A percentile compares a stretch with the other conserved stretches of the same genome.
phyloP scores from a whole-genome alignment of 805 yeast genomes.

The Ogataea corticis region DNA sequence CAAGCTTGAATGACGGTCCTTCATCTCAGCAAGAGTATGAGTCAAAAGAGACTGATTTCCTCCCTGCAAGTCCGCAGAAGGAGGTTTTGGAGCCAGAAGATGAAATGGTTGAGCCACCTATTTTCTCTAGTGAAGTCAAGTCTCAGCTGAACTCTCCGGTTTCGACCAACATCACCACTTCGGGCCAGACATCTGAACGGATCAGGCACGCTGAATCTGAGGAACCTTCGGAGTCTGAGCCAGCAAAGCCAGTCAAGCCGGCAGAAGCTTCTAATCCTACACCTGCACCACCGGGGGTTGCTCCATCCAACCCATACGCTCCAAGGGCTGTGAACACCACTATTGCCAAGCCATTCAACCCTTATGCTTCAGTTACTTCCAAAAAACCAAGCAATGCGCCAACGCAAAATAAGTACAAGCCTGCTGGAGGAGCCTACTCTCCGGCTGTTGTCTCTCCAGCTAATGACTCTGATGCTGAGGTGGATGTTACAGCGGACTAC shows the following conservation, averaged over 20 bases:
- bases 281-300: neutral
- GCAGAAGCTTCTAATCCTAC: neutral
- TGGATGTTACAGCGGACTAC: conserved; percentile 4
- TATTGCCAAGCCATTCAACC: conserved; percentile 19
- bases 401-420: conserved; percentile 16
- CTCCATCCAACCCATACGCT: conserved; percentile 6
- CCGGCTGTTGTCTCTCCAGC: neutral
- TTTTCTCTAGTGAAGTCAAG: conserved; percentile 1
- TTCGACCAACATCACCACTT: conserved; percentile 1
- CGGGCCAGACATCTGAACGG: neutral
- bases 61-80: neutral
- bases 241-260: neutral
- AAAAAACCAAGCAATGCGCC: conserved; percentile 8
- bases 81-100: neutral
- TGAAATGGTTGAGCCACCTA: conserved; percentile 2
- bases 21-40: neutral
- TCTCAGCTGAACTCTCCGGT: neutral
- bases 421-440: conserved; percentile 4
- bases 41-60: neutral
- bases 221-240: neutral
- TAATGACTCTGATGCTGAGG: conserved; percentile 3
- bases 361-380: conserved; percentile 21
- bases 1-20: conserved; percentile 5
- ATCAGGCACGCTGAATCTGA: neutral
- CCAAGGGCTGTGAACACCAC: conserved; percentile 1